Conservation (phyloP, 2,329 filamentous ascomycete species). For the Bimuria novae-zelandiae region DNA sequence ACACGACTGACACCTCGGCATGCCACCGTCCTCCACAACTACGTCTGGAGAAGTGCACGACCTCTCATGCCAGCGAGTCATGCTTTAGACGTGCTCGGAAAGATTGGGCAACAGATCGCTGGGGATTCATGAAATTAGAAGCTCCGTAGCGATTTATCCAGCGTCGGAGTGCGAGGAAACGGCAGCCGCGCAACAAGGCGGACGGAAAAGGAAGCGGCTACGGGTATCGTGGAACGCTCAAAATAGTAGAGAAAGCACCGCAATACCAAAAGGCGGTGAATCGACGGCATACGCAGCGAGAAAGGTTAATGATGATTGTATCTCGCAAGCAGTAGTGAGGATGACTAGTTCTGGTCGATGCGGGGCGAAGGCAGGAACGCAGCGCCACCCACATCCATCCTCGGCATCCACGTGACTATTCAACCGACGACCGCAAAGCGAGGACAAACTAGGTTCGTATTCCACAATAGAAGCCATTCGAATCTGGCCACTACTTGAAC, state of each 20-base stretch:
- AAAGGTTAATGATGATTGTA: too few relatives aligned
- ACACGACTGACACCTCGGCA: conserved; percentile 6
- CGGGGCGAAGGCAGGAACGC: too few relatives aligned
- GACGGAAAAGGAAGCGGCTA: background rate
- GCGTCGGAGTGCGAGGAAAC: too few relatives aligned
- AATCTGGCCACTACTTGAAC: conserved; percentile 30
- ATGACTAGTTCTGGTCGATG: too few relatives aligned
- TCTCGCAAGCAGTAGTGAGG: too few relatives aligned
- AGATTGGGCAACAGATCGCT: too few relatives aligned
- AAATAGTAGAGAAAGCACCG: too few relatives aligned
- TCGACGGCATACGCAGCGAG: too few relatives aligned
- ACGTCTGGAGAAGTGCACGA: conserved; percentile 6
- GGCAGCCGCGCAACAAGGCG: background rate
- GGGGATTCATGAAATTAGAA: too few relatives aligned
- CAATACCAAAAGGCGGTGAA: too few relatives aligned
- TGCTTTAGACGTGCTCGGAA: background rate
- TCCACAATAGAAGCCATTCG: background rate
- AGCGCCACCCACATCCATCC: too few relatives aligned
- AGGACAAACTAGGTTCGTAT: background rate
- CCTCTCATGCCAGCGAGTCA: background rate
- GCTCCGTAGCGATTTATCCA: too few relatives aligned
- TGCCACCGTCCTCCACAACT: background rate
- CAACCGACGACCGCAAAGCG: background rate
- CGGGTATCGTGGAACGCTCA: background rate
- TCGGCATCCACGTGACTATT: background rate